These are phyloP conservation scores for Nakaseomyces bracarensis DNA, from an alignment of 1,139 yeast genomes.

Conservation along the genomic window DNA sequence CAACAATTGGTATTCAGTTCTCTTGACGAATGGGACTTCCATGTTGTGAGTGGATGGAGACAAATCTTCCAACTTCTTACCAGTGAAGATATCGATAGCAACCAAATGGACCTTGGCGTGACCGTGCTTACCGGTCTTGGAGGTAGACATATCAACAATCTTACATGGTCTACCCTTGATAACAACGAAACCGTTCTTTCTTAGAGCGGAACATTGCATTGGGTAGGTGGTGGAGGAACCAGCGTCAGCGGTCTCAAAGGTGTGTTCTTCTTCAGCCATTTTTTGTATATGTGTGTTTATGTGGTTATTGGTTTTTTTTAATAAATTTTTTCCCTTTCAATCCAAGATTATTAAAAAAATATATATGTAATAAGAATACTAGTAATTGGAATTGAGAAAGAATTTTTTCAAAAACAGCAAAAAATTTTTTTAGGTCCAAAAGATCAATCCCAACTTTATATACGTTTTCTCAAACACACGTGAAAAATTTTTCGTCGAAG, in stretches of 20 bases:
- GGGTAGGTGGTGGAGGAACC: slow-evolving; percentile 99
- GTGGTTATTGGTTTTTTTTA: neutral
- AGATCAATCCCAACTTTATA: neutral
- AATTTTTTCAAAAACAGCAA: neutral
- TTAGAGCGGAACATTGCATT: slow-evolving; percentile 99
- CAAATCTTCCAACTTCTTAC: slow-evolving; percentile 98
- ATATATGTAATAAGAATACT: too few species aligned
- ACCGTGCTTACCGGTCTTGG: slow-evolving; percentile 99
- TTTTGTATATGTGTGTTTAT: slow-evolving; percentile 17
- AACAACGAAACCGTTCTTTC: slow-evolving; percentile 99
- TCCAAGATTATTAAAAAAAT: too few species aligned
- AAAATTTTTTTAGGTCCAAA: too few species aligned
- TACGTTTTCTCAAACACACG: neutral
- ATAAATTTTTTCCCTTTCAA: neutral
- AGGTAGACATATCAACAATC: slow-evolving; percentile 99
- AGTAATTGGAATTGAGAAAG: neutral
- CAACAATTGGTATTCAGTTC: slow-evolving; percentile 94
- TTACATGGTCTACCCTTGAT: slow-evolving; percentile 99
- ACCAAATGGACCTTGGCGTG: slow-evolving; percentile 99
- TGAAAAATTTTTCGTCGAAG: slow-evolving; percentile 6
- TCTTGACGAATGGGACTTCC: slow-evolving; percentile 97
- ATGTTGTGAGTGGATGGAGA: slow-evolving; percentile 99
- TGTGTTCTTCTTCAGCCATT: slow-evolving; percentile 83
- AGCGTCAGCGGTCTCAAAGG: slow-evolving; percentile 96
- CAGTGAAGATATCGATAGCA: slow-evolving; percentile 97